Evolutionary conservation across 306 rosid species (phyloP).

Genomic region (Styphnolobium japonicum): DNA sequence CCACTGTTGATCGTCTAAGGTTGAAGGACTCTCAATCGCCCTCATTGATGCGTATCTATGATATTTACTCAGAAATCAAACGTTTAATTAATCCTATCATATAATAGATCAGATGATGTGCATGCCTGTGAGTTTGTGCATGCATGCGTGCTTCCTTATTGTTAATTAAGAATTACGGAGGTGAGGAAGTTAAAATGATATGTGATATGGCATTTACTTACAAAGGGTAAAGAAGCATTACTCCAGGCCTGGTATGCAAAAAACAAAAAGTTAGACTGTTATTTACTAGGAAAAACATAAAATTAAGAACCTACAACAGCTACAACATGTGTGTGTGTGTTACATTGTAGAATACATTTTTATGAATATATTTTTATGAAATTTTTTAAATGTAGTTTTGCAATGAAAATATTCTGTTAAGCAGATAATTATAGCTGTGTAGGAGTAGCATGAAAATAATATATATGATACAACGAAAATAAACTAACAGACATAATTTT

Average conservation of each 20-base stretch:
- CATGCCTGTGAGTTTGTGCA: neutral
- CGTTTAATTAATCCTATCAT: neutral
- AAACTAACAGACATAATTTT: neutral
- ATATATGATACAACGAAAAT: neutral
- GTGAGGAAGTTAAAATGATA: neutral
- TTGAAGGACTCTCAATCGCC: constrained; percentile 90
- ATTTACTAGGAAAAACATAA: neutral
- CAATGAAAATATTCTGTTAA: neutral
- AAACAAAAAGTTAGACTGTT: neutral
- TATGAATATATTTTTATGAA: neutral
- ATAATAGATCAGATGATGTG: neutral
- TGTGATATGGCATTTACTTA: constrained; percentile 42
- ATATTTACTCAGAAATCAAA: constrained; percentile 10
- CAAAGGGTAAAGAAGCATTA: constrained; percentile 89
- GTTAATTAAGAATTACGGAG: neutral
- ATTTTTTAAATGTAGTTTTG: neutral
- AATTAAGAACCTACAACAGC: neutral
- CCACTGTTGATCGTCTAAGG: constrained; percentile 93
- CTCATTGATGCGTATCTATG: constrained; percentile 77
- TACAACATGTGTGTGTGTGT: neutral
- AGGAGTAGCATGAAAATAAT: neutral
- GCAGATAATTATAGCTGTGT: neutral
- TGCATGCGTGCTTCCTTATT: neutral
- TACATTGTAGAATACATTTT: neutral
- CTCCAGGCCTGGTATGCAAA: constrained; percentile 65